phyloP scores from a whole-genome alignment of 495 filamentous ascomycete species.

The Parathielavia hyrcaniae region DNA sequence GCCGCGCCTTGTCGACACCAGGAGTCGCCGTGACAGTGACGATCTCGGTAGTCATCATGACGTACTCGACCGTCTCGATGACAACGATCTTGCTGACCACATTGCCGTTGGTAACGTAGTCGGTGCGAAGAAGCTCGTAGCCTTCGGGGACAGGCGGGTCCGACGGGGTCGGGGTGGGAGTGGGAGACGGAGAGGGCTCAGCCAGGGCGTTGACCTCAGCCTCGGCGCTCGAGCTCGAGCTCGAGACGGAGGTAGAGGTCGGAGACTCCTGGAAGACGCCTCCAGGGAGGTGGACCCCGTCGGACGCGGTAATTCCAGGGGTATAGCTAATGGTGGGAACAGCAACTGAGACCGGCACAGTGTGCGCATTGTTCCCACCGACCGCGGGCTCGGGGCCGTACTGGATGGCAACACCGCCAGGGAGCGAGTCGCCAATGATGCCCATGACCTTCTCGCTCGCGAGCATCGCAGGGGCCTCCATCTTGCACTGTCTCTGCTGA shows the following conservation, averaged over 20 bases:
- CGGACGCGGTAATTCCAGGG: conserved; percentile 14
- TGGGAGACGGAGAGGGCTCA: conserved; percentile 25
- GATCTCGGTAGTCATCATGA: conserved; percentile 30
- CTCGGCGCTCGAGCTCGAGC: too few relatives aligned
- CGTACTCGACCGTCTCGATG: conserved; percentile 42
- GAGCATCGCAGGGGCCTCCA: conserved; percentile 30
- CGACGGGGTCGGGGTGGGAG: conserved; percentile 9
- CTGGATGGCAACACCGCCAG: conserved; percentile 37
- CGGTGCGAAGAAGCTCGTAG: conserved; percentile 39
- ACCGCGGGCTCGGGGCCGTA: conserved; percentile 35
- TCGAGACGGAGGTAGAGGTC: neutral
- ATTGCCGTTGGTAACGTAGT: conserved; percentile 37
- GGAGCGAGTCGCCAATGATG: conserved; percentile 30
- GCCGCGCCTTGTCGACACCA: conserved; percentile 22
- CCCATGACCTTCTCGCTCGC: conserved; percentile 33
- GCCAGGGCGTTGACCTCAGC: conserved; percentile 1
- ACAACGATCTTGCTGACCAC: conserved; percentile 41
- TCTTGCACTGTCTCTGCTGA: conserved; percentile 34
- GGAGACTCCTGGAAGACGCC: conserved; percentile 25
- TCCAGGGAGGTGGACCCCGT: conserved; percentile 18
- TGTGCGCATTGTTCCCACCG: conserved; percentile 10
- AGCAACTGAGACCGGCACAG: conserved; percentile 14
- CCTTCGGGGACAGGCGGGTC: conserved; percentile 24
- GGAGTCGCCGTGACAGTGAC: conserved; percentile 27
- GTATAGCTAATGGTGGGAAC: conserved; percentile 25